phyloP scores from a whole-genome alignment of 2,329 filamentous ascomycete genomes.

The Tolypocladium sp. region DNA sequence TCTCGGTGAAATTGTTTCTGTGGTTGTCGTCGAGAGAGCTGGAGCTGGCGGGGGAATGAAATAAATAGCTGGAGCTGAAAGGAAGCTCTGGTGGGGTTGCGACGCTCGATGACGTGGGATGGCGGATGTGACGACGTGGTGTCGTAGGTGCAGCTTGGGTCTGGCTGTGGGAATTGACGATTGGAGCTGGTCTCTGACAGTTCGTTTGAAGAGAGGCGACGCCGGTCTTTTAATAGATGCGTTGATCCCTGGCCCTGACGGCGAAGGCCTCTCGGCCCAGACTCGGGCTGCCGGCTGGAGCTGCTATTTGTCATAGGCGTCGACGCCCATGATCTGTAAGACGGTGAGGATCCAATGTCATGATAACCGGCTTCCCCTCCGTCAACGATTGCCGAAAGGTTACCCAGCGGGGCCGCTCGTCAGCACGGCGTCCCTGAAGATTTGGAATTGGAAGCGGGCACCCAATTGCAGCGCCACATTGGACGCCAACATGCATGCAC shows the following conservation, averaged over 20 bases:
- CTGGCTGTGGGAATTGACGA: too few species aligned
- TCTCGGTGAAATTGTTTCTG: too few species aligned
- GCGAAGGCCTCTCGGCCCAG: neutral
- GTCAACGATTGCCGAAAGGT: neutral
- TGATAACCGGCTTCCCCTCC: neutral
- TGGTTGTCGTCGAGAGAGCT: neutral
- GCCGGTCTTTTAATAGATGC: neutral
- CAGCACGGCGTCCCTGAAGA: neutral
- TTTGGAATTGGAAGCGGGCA: neutral
- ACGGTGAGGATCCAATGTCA: neutral
- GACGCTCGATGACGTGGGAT: slow-evolving; percentile 16
- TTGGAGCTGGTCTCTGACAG: too few species aligned
- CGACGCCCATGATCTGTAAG: neutral
- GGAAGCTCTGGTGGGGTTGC: slow-evolving; percentile 13
- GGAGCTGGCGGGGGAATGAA: slow-evolving; percentile 14
- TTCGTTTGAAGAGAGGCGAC: neutral
- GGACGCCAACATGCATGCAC: neutral
- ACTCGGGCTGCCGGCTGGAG: neutral
- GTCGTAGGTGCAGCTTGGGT: neutral
- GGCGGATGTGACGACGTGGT: neutral
- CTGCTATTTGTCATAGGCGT: neutral
- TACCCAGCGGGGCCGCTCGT: neutral
- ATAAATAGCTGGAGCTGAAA: neutral
- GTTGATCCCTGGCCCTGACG: neutral
- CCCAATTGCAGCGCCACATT: neutral